Conservation (phyloP, 73 alveolate genomes). For the Uronychia binucleata region DNA sequence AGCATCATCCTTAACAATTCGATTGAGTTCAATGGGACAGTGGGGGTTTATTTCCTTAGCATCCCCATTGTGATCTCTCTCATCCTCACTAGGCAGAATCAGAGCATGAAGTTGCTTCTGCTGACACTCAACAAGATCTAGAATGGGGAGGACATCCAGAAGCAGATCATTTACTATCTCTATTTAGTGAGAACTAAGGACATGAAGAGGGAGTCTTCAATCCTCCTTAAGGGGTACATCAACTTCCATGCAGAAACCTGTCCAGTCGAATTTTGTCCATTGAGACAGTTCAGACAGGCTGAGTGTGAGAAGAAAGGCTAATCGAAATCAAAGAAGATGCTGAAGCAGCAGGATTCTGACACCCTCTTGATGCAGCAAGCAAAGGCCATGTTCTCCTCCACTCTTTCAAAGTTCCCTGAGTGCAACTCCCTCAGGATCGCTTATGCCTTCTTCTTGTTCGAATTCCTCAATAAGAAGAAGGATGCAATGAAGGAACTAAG, state of each 20-base stretch:
- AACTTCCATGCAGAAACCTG: constrained; percentile 90
- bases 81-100: constrained; percentile 71
- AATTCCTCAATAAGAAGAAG: constrained; percentile 81
- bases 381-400: constrained; percentile 75
- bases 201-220: constrained; percentile 74
- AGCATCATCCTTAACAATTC: constrained; percentile 76
- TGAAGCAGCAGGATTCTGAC: constrained; percentile 7
- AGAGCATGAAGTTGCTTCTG: constrained; percentile 70
- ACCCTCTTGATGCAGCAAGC: constrained; percentile 69
- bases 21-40: constrained; percentile 61
- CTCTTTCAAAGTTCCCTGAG: constrained; percentile 84
- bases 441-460: constrained; percentile 86
- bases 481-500: constrained; percentile 84
- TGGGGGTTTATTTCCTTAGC: constrained; percentile 79
- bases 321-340: background rate
- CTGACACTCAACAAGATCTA: constrained; percentile 70
- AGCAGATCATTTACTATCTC: constrained; percentile 79
- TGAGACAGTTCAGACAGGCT: constrained; percentile 38
- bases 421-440: constrained; percentile 78
- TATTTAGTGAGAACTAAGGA: constrained; percentile 62
- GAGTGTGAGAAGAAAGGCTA: background rate
- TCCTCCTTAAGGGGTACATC: constrained; percentile 88
- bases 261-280: constrained; percentile 81
- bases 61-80: constrained; percentile 73
- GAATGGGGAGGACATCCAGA: constrained; percentile 77